Base-by-base conservation (phyloP, 2,329 filamentous ascomycete genomes). In the Orbilia blumenaviensis region DNA sequence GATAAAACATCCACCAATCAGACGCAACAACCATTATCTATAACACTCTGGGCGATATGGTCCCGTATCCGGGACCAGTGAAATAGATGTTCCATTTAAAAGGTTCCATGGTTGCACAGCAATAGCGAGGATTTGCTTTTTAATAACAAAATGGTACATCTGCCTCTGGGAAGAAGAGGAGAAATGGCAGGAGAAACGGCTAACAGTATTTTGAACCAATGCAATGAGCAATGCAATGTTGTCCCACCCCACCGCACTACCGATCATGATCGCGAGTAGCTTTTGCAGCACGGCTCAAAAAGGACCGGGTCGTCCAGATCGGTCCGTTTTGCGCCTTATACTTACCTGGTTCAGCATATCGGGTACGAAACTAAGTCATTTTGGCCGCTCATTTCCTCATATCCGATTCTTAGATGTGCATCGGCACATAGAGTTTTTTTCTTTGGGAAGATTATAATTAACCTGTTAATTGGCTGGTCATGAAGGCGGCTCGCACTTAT, bases 1-100 rank as follows among this genome's bases (percentile, higher is more conserved):
- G 71, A 42, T 46, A 74, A 75, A 67, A 75, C 18, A 67, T 75
- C 71, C 71, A 75, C 71, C 71, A 75, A 75, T 75, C 56, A 75
- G 46, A 41, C 25, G 10, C 44, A 23, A 38, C 16, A 27, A 5
- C 50, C 41, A 27, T n/a, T 34, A 54, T 61, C 50, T 32, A 44
- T 56, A 66, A 5, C 27, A 54, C 29, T 23, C 23, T 23, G 29
- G 41, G 8, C 61, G 36, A 23, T 32, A 25, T 56, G 12, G 8
- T 6, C 34, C 38, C n/a, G n/a, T n/a, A n/a, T 27, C 21, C 25
- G 36, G 42, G 34, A 60, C 48, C n/a, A 46, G n/a, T 21, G 44
- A 50, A 62, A 60, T 29, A 60, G 52, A 23, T 50, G 36, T 18
- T 25, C 32, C 32, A 38, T 64, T 60, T 73, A 73, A 73, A 73